These are phyloP conservation scores for Trichoderma afroharzianum DNA, from an alignment of 2,329 filamentous ascomycete genomes.

Conservation along the genomic window DNA sequence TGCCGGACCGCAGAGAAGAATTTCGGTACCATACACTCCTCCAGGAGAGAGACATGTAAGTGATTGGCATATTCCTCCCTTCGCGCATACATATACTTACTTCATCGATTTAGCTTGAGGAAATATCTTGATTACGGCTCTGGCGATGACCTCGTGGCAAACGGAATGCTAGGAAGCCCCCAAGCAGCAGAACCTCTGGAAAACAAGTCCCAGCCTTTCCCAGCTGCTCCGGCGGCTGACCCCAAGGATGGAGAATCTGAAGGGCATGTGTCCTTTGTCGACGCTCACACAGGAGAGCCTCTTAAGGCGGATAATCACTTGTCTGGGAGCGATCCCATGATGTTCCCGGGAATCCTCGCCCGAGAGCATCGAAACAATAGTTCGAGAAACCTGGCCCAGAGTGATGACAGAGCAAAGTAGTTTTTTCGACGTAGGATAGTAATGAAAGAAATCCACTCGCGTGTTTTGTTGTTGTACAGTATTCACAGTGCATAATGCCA, in stretches of 20 bases:
- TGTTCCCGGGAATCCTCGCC: slow-evolving; percentile 68
- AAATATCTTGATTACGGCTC: slow-evolving; percentile 40
- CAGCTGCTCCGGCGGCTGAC: neutral
- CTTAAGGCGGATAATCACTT: slow-evolving; percentile 44
- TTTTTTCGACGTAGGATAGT: neutral
- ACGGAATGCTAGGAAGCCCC: slow-evolving; percentile 14
- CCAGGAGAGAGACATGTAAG: slow-evolving; percentile 81
- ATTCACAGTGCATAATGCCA: neutral
- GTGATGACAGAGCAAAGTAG: neutral
- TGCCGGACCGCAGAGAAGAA: slow-evolving; percentile 86
- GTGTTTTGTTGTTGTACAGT: neutral
- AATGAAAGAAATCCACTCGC: neutral
- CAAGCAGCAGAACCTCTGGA: slow-evolving; percentile 20
- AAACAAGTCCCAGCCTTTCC: neutral
- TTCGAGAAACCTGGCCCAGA: slow-evolving; percentile 28
- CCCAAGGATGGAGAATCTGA: neutral
- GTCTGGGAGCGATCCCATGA: slow-evolving; percentile 60
- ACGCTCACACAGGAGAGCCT: slow-evolving; percentile 28
- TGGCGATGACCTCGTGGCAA: neutral
- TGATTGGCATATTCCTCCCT: slow-evolving; percentile 19
- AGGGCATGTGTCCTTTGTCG: neutral
- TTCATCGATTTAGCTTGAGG: slow-evolving; percentile 33
- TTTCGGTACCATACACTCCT: slow-evolving; percentile 83
- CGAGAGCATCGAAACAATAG: slow-evolving; percentile 45
- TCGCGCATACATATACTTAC: neutral